phyloP scores from a whole-genome alignment of 2,329 filamentous ascomycete genomes.

The Penicillium expansum region DNA sequence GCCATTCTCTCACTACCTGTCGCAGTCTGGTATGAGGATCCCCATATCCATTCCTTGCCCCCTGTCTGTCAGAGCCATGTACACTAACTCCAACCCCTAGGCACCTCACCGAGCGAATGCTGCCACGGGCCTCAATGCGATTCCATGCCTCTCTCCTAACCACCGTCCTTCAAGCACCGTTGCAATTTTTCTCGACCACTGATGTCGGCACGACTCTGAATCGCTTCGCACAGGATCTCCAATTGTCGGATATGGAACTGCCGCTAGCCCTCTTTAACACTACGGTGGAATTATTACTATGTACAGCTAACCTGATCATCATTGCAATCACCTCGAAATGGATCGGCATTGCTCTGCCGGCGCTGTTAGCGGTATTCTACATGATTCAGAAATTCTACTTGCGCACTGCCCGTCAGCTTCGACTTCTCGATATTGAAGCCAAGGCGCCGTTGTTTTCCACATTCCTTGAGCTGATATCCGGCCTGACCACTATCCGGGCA shows the following conservation, averaged over 20 bases:
- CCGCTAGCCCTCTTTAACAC: conserved; percentile 7
- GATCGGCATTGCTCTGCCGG: background rate
- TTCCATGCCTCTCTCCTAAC: background rate
- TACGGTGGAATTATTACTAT: background rate
- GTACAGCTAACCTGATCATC: background rate
- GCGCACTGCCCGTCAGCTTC: conserved; percentile 55
- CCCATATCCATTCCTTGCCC: too few relatives aligned
- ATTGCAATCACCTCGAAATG: background rate
- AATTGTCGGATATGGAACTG: conserved; percentile 18
- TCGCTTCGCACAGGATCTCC: conserved; percentile 19
- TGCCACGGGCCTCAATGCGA: background rate
- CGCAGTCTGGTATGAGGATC: too few relatives aligned
- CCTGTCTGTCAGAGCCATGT: too few relatives aligned
- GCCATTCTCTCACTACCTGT: too few relatives aligned
- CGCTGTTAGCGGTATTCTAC: conserved; percentile 45
- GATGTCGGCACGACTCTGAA: conserved; percentile 11
- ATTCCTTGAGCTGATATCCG: conserved; percentile 12
- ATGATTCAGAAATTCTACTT: conserved; percentile 56
- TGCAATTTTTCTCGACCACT: conserved; percentile 7
- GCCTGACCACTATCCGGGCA: conserved; percentile 16
- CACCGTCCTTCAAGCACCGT: conserved; percentile 1
- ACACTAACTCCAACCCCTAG: too few relatives aligned
- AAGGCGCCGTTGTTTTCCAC: conserved; percentile 15
- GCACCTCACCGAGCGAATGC: too few relatives aligned
- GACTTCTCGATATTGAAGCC: conserved; percentile 38